Base-by-base conservation (phyloP, 768 basidiomycete species). In the Suillus variegatus region DNA sequence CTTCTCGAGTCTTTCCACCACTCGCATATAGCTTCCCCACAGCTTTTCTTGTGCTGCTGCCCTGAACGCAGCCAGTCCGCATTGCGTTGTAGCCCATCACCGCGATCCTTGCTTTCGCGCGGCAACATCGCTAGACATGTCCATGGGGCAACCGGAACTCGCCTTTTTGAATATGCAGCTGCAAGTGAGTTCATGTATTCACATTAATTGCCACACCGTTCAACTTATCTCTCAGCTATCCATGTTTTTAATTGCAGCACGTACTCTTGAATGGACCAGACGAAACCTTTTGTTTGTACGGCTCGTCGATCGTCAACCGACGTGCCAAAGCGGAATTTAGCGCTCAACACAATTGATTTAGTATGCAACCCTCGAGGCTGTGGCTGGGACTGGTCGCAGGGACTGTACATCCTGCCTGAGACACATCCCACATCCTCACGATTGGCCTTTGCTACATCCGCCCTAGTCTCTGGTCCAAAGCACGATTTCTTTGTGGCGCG, bases 381-480 rank as follows among this genome's bases (percentile, higher is more conserved):
- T 55, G 87, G 86, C 16, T 90, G 89, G 88, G 76, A 83, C 51
- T 89, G 86, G 84, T 85, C 87, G 2, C 68, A 74, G 36, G 66
- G 69, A 32, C 16, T 72, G 9, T 61, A 71, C 56, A 43, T 76
- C 32, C 73, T 77, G 6, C 73, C 64, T 6, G 82, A 84, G 67
- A 80, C 76, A 12, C 82, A 84, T 22, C 78, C 81, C 2, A 73
- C 75, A 8, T 65, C 71, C 1, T 79, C 82, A 25, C 78, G 72
- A 10, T n/a, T 65, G 1, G 66, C 73, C 16, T 88, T 87, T 70
- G 51, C 78, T 4, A 60, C 73, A 20, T 66, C 74, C 8, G 80
- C 82, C 0, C 57, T 80, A 8, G 12, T 67, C 18, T 80, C 78
- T 25, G 69, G 78, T 32, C 41, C 25, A 28, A 28, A 28, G 28